Evolutionary conservation across 805 yeast genomes (phyloP), one percentile per base, ranked within the genome.

Genomic region (Wickerhamomyces subpelliculosus): DNA sequence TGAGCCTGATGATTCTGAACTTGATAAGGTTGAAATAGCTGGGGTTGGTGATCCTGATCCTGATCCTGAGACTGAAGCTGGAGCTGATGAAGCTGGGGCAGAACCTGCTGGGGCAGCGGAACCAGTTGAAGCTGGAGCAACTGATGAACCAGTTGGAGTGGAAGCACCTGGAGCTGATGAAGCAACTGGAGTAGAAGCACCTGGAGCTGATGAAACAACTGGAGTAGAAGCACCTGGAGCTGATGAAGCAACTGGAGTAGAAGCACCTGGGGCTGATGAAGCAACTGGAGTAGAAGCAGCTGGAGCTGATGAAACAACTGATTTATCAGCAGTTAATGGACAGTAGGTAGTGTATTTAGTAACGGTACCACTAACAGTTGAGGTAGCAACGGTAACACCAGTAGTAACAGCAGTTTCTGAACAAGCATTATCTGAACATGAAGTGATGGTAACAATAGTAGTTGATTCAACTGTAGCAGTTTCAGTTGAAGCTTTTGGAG

Each of bases 381-480:
- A n/a, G n/a, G n/a, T n/a, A n/a, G n/a, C n/a, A n/a, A 26, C 24
- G 8, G 38, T 37, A 8, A 37, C 36, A 31, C 33, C 40, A 18
- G 42, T 54, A 44, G 58, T 60, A 54, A 55, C 49, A 34, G 54
- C 52, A 36, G 64, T 57, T 35, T 53, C 57, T 34, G 62, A 54
- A 51, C 67, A 62, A 27, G 45, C 52, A 49, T 58, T 48, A 23
- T 51, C 50, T 30, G 46, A 51, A 53, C 67, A 62, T 33, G 60
- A 54, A 39, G 67, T 61, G 49, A 61, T 48, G 46, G 68, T 62
- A 16, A 60, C 58, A 43, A 56, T 46, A 37, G 64, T 59, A 43
- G 65, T 61, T 28, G 13, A 10, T 18, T 18, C 16, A 12, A 12
- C 22, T 5, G 10, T 5, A 8, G n/a, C n/a, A n/a, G 19, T 9